Conservation (phyloP, 2,329 filamentous ascomycete species). For the Stemphylium beticola region DNA sequence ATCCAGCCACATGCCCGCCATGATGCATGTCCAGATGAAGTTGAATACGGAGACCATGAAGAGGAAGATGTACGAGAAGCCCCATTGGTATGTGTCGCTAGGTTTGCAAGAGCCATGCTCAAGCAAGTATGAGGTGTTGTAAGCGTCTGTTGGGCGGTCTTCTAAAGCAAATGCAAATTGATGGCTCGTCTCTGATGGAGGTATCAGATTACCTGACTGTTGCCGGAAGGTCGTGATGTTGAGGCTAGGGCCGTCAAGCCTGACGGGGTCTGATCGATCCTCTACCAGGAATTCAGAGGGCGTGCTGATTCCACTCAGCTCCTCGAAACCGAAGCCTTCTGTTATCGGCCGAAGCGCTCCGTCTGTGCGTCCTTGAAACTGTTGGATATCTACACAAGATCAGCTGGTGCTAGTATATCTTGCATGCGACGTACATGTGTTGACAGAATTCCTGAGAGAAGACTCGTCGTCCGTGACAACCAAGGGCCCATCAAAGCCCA, state of each 20-base stretch:
- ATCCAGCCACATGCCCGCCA: slow-evolving; percentile 44
- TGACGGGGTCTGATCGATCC: not conserved
- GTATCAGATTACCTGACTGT: not conserved
- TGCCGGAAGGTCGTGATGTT: not conserved
- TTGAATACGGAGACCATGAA: slow-evolving; percentile 46
- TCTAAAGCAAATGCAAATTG: slow-evolving; percentile 12
- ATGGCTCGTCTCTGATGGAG: not conserved
- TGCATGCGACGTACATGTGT: slow-evolving; percentile 21
- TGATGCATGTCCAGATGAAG: slow-evolving; percentile 42
- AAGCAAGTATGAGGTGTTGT: slow-evolving; percentile 26
- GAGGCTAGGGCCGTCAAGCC: not conserved
- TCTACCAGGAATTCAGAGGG: not conserved
- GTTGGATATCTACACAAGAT: not conserved
- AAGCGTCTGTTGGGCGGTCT: slow-evolving; percentile 16
- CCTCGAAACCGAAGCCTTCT: not conserved
- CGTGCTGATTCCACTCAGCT: not conserved
- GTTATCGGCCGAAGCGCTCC: not conserved
- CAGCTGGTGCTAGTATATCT: not conserved
- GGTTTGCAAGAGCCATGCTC: slow-evolving; percentile 39
- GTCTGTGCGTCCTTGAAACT: not conserved
- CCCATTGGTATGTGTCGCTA: slow-evolving; percentile 43
- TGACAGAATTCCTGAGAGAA: slow-evolving; percentile 15
- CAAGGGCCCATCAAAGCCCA: slow-evolving; percentile 26
- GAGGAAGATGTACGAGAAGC: slow-evolving; percentile 46
- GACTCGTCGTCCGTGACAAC: slow-evolving; percentile 19